Percentiles rank a stretch among this genome's conserved stretches.
These are phyloP conservation scores for Emericellopsis terricola DNA, from an alignment of 495 filamentous ascomycete species.

Conservation along the genomic window DNA sequence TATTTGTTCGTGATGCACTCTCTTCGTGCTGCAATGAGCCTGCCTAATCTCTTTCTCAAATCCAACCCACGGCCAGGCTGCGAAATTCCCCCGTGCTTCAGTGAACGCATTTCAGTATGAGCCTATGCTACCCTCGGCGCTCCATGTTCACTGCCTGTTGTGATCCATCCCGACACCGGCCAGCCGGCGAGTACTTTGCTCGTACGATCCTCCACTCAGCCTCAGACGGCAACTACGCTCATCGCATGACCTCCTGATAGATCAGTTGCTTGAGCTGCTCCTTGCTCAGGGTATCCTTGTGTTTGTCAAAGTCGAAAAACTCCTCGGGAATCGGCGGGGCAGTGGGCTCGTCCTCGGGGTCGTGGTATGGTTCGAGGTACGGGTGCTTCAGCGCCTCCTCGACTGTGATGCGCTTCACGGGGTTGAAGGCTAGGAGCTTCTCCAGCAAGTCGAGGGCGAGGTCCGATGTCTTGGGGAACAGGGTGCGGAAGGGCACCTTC, in stretches of 20 bases:
- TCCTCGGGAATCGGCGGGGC: constrained; percentile 92
- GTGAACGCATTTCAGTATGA: too few species aligned
- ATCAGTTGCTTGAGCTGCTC: constrained; percentile 95
- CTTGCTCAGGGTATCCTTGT: constrained; percentile 97
- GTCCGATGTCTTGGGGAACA: constrained; percentile 96
- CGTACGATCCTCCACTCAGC: too few species aligned
- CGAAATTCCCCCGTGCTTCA: too few species aligned
- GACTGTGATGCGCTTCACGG: constrained; percentile 93
- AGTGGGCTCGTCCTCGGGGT: constrained; percentile 96
- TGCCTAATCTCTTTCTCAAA: too few species aligned
- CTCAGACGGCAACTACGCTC: too few species aligned
- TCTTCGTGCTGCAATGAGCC: too few species aligned
- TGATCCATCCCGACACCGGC: too few species aligned
- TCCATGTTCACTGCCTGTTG: too few species aligned
- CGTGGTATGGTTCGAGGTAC: constrained; percentile 97
- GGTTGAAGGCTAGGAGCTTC: constrained; percentile 94
- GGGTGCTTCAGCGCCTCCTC: constrained; percentile 95
- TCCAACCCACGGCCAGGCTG: too few species aligned
- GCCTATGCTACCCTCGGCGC: too few species aligned
- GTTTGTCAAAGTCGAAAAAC: constrained; percentile 99
- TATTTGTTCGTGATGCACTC: too few species aligned
- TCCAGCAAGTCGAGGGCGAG: constrained; percentile 87
- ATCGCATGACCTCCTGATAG: constrained; percentile 98
- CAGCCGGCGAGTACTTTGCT: too few species aligned
- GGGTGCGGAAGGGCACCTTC: constrained; percentile 92